A percentile compares a stretch with the other conserved stretches of the same genome.
These are phyloP conservation scores for Saraca asoca DNA, from an alignment of 331 rosid species.

Conservation along the genomic window DNA sequence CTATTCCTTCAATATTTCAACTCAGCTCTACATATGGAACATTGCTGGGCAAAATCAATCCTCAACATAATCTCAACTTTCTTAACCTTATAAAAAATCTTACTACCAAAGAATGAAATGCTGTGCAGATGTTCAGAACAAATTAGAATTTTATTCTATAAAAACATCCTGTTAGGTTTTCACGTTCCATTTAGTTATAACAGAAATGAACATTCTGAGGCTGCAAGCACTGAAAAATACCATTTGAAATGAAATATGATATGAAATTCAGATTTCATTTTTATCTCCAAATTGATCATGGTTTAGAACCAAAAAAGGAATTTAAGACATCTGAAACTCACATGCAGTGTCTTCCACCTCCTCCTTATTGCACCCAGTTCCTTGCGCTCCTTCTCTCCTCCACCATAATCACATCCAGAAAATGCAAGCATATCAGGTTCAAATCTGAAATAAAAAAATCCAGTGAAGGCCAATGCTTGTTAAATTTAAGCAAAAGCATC, in stretches of 20 bases:
- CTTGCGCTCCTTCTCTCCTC: constrained; percentile 90
- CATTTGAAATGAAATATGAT: constrained; percentile 5
- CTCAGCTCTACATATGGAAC: constrained; percentile 30
- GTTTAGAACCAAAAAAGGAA: constrained; percentile 1
- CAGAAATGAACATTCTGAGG: background rate
- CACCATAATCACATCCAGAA: constrained; percentile 98
- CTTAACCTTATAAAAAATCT: background rate
- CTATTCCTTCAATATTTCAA: background rate
- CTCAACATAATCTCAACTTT: constrained; percentile 10
- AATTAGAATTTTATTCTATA: constrained; percentile 19
- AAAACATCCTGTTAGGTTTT: constrained; percentile 11
- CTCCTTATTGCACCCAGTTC: constrained; percentile 81
- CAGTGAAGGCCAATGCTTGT: constrained; percentile 21
- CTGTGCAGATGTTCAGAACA: constrained; percentile 10
- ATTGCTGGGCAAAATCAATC: constrained; percentile 21
- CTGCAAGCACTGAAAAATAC: constrained; percentile 6
- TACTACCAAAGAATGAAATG: constrained; percentile 19
- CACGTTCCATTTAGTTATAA: constrained; percentile 18
- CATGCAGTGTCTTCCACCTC: constrained; percentile 99
- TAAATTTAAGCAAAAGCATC: too few relatives aligned
- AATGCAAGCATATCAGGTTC: constrained; percentile 99
- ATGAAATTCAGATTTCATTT: background rate
- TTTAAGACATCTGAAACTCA: constrained; percentile 46
- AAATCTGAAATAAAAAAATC: constrained; percentile 57
- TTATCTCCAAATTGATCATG: constrained; percentile 34